A percentile compares a stretch with the other conserved stretches of the same genome.
Conservation (phyloP, 1,284 basidiomycete species). For the Apiotrichum gamsii region DNA sequence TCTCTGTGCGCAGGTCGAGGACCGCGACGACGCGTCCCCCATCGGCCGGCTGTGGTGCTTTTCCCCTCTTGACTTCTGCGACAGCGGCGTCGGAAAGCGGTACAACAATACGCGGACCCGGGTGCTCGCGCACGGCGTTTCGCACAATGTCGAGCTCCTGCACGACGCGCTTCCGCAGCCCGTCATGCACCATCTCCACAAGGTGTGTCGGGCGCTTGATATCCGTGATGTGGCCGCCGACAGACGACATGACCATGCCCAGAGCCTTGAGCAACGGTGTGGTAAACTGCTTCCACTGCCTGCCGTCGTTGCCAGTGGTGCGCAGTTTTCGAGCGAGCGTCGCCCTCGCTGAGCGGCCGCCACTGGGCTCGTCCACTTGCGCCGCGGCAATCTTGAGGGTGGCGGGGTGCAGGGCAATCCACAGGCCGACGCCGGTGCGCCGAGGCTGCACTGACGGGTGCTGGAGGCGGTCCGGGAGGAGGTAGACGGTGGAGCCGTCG, state of each 20-base stretch:
- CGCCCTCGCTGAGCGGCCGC: too few species aligned
- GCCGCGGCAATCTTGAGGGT: too few species aligned
- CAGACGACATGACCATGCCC: background rate
- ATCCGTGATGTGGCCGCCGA: background rate
- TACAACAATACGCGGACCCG: background rate
- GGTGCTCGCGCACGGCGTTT: background rate
- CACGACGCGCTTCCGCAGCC: constrained; percentile 13
- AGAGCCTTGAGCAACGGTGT: background rate
- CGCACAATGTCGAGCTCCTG: constrained; percentile 18
- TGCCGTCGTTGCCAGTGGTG: too few species aligned
- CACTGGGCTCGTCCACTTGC: too few species aligned
- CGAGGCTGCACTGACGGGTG: constrained; percentile 2
- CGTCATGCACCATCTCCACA: constrained; percentile 6
- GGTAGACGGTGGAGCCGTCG: background rate
- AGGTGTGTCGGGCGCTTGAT: constrained; percentile 7
- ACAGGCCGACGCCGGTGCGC: constrained; percentile 12
- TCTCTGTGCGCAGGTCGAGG: background rate
- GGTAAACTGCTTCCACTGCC: background rate
- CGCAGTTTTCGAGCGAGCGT: too few species aligned
- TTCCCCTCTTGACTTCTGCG: background rate
- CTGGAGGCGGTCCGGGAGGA: constrained; percentile 15
- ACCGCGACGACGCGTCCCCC: background rate
- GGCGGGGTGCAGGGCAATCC: constrained; percentile 12
- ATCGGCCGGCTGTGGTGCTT: background rate
- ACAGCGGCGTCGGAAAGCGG: background rate